Conservation (phyloP, 2,329 filamentous ascomycete species). For the Pseudopyricularia javanii region DNA sequence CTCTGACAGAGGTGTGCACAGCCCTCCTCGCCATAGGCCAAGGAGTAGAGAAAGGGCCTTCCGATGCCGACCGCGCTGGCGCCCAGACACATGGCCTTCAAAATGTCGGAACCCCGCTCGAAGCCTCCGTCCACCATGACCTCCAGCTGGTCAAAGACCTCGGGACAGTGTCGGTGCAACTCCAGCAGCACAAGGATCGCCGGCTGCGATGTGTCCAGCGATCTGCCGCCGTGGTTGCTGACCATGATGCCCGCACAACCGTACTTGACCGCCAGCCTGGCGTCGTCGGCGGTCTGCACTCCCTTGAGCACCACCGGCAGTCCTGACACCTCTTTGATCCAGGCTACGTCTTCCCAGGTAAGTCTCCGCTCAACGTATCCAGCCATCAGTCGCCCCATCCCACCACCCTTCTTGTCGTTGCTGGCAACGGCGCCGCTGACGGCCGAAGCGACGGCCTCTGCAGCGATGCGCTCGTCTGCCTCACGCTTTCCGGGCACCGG, state of each 20-base stretch:
- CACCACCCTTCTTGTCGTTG: conserved; percentile 39
- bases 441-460: conserved; percentile 24
- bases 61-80: conserved; percentile 32
- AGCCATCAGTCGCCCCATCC: conserved; percentile 37
- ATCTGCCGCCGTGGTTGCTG: conserved; percentile 46
- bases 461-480: conserved; percentile 38
- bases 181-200: conserved; percentile 25
- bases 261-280: conserved; percentile 31
- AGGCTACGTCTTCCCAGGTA: conserved; percentile 43
- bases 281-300: conserved; percentile 43
- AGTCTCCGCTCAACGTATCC: conserved; percentile 28
- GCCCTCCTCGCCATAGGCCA: conserved; percentile 27
- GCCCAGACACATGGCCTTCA: conserved; percentile 29
- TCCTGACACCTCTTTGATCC: conserved; percentile 39
- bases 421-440: conserved; percentile 26
- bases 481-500: conserved; percentile 44
- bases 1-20: conserved; percentile 27
- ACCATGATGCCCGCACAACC: conserved; percentile 41
- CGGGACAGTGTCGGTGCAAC: conserved; percentile 23
- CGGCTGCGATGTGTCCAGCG: conserved; percentile 33
- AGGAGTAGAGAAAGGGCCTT: conserved; percentile 29
- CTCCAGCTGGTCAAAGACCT: conserved; percentile 23
- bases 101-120: conserved; percentile 26
- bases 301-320: conserved; percentile 45
- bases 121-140: conserved; percentile 28